Percentiles rank a stretch among this genome's conserved stretches.
Evolutionary conservation across 2,329 filamentous ascomycete species (phyloP).

Genomic region (Monilinia fructicola): DNA sequence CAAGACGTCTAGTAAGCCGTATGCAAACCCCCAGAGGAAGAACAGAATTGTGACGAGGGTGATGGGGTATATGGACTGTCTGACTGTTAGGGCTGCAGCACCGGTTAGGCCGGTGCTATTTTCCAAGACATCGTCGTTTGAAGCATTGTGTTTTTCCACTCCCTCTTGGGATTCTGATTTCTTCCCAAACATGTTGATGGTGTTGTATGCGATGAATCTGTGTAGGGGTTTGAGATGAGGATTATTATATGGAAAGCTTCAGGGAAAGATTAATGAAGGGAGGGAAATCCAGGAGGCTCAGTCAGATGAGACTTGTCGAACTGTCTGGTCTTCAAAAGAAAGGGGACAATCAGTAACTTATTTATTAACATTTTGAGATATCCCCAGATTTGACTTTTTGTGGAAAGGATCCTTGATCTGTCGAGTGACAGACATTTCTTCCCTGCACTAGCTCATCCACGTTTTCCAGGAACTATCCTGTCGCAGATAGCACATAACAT

Average conservation of each 20-base stretch:
- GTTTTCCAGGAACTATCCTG: not conserved
- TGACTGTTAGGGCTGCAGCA: conserved; percentile 14
- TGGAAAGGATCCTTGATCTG: not conserved
- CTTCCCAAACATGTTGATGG: conserved; percentile 17
- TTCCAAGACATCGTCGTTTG: not conserved
- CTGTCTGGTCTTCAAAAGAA: not conserved
- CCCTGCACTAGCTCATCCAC: not conserved
- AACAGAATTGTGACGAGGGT: conserved; percentile 22
- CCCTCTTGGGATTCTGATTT: conserved; percentile 9
- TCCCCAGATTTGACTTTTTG: not conserved
- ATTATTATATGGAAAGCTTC: not conserved
- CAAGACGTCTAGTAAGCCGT: conserved; percentile 78
- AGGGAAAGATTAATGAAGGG: not conserved
- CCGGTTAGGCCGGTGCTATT: conserved; percentile 9
- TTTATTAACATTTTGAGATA: conserved; percentile 14
- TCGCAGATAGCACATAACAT: not conserved
- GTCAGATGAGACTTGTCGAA: not conserved
- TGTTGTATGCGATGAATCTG: not conserved
- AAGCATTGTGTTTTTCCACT: not conserved
- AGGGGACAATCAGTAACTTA: conserved; percentile 4
- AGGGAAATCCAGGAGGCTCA: not conserved
- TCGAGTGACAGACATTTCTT: not conserved
- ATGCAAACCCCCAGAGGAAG: conserved; percentile 51
- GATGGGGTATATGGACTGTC: conserved; percentile 22
- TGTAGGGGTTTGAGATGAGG: not conserved